phyloP scores from a whole-genome alignment of 2,329 filamentous ascomycete species.

The Nannizzia gypsea region DNA sequence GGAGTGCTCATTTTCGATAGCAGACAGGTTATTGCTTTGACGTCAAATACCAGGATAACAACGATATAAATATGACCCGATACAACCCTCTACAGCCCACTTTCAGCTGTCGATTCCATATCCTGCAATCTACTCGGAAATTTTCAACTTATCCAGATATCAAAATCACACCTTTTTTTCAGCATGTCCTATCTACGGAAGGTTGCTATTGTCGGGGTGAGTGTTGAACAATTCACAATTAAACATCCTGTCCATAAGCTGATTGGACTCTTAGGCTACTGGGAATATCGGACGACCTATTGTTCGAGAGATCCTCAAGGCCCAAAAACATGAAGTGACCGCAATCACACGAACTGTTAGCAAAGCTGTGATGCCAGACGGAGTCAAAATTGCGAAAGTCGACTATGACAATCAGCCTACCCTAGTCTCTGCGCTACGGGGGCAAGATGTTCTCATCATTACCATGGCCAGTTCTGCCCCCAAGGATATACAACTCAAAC shows the following conservation, averaged over 20 bases:
- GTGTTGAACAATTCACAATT: background rate
- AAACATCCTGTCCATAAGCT: background rate
- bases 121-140: background rate
- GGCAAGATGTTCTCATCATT: slow-evolving; percentile 48
- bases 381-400: slow-evolving; percentile 33
- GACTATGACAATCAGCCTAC: slow-evolving; percentile 39
- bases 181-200: background rate
- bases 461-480: slow-evolving; percentile 39
- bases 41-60: background rate
- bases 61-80: background rate
- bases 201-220: slow-evolving; percentile 1
- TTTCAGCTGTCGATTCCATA: background rate
- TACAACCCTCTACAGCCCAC: background rate
- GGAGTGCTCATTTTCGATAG: background rate
- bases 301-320: slow-evolving; percentile 30
- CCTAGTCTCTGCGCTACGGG: slow-evolving; percentile 40
- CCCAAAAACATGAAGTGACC: slow-evolving; percentile 42
- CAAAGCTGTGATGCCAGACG: slow-evolving; percentile 33
- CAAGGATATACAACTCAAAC: slow-evolving; percentile 34
- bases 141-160: background rate
- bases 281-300: slow-evolving; percentile 25
- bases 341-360: slow-evolving; percentile 40
- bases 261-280: slow-evolving; percentile 20
- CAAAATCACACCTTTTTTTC: background rate
- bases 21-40: background rate